These are phyloP conservation scores for Dimargaris xerosporica DNA, from an alignment of 192 early-diverging fungal genomes.

Conservation along the genomic window DNA sequence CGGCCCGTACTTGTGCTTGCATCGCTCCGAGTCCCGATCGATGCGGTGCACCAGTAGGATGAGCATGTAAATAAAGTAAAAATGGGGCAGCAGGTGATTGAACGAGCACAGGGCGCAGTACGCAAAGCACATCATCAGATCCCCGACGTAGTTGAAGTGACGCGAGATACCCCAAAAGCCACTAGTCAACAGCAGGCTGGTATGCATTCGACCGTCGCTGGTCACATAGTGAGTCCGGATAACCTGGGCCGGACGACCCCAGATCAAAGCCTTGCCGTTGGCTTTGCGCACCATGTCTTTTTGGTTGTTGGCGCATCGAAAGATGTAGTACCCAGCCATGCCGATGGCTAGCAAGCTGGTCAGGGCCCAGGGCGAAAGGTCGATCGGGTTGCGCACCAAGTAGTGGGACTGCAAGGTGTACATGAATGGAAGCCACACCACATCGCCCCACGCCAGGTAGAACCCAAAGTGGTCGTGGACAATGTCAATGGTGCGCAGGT, in stretches of 20 bases:
- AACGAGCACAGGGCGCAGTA: constrained; percentile 60
- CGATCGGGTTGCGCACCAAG: constrained; percentile 52
- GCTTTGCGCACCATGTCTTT: constrained; percentile 55
- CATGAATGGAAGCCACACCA: constrained; percentile 67
- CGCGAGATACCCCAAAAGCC: constrained; percentile 75
- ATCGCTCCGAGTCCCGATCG: constrained; percentile 51
- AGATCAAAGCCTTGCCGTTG: constrained; percentile 58
- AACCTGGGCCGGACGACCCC: constrained; percentile 57
- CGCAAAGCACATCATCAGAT: constrained; percentile 51
- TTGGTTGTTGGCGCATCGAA: constrained; percentile 65
- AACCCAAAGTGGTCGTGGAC: constrained; percentile 78
- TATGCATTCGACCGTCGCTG: constrained; percentile 53
- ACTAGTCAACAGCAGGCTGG: constrained; percentile 44
- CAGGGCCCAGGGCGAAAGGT: constrained; percentile 41
- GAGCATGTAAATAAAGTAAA: constrained; percentile 69
- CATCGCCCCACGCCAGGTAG: constrained; percentile 71
- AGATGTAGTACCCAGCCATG: constrained; percentile 60
- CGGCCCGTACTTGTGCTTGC: constrained; percentile 64
- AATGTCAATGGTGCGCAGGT: constrained; percentile 71
- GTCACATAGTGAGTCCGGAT: constrained; percentile 57
- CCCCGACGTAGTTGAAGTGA: constrained; percentile 75
- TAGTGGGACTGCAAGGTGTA: constrained; percentile 73
- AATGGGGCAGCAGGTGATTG: constrained; percentile 51
- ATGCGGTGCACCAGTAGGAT: constrained; percentile 55
- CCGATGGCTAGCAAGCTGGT: constrained; percentile 32